Evolutionary conservation across 2,329 filamentous ascomycete species (phyloP).

Genomic region (Alternaria alternata): DNA sequence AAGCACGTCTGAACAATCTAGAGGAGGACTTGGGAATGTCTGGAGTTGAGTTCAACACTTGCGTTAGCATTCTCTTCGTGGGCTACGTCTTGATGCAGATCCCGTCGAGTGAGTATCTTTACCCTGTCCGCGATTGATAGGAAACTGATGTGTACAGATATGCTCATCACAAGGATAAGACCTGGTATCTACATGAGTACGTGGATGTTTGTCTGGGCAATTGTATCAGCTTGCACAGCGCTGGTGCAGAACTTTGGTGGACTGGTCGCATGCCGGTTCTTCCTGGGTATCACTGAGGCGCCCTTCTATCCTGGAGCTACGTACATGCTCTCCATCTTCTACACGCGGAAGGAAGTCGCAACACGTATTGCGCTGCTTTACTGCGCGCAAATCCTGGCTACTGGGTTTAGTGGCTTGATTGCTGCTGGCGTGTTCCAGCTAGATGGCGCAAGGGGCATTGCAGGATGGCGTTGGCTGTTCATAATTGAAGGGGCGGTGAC

Average conservation of each 20-base stretch:
- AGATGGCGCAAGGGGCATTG: constrained; percentile 38
- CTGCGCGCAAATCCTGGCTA: constrained; percentile 52
- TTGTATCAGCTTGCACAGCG: constrained; percentile 47
- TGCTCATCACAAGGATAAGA: constrained; percentile 50
- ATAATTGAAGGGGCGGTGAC: constrained; percentile 48
- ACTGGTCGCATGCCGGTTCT: constrained; percentile 42
- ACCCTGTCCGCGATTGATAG: not conserved
- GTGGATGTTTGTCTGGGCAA: constrained; percentile 50
- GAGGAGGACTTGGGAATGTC: constrained; percentile 58
- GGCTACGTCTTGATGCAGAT: constrained; percentile 51
- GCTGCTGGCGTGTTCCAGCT: constrained; percentile 51
- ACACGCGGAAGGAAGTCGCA: constrained; percentile 63
- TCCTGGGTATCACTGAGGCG: constrained; percentile 41
- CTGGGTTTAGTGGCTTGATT: constrained; percentile 56
- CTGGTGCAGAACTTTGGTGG: constrained; percentile 44
- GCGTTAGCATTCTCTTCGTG: constrained; percentile 65
- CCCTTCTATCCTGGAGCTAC: constrained; percentile 68
- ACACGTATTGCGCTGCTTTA: constrained; percentile 50
- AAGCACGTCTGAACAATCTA: constrained; percentile 69
- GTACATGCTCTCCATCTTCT: constrained; percentile 71
- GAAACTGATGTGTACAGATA: constrained; percentile 28
- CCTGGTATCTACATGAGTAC: constrained; percentile 44
- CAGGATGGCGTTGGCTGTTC: constrained; percentile 51
- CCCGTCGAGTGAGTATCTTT: constrained; percentile 42
- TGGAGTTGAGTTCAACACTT: constrained; percentile 49